Evolutionary conservation across 192 early-diverging fungal genomes (phyloP), one percentile per base, ranked within the genome.

Genomic region (Obelidium mucronatum): DNA sequence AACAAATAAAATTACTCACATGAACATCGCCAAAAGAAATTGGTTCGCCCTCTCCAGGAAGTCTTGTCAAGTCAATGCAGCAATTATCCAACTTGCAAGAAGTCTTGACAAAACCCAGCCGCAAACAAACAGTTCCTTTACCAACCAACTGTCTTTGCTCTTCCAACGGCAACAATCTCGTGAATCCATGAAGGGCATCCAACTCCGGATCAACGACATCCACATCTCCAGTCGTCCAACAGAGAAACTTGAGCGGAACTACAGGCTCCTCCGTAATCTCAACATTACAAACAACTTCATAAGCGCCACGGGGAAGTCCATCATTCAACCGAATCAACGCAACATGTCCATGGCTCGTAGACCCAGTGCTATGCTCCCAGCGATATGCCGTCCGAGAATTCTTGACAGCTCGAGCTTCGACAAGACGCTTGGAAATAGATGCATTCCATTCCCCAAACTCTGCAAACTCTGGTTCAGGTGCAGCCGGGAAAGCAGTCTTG

Each of bases 261-360:
- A 4, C 37, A 35, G 76, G 52, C 40, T 78, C 69, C 24, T 63
- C 77, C 8, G 24, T 34, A 36, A 78, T 54, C 24, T 78, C 69
- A 44, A 78, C 77, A 28, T 78, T 71, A 39, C 77, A 78, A 24
- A 78, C 58, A 63, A 78, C 77, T 34, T 78, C 77, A 51, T 73
- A 78, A 39, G 67, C 36, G 13, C 77, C 77, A 36, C 77, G 67
- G 17, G 77, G 77, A 15, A 78, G 55, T 6, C 68, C 77, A 40
- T 73, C 69, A 26, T 31, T 73, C 39, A 78, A 40, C 11, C 77
- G 67, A 52, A 78, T 73, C 35, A 78, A 53, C 4, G 53, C 77
- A 73, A 78, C 77, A 51, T 78, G 77, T 4, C 77, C 77, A 48
- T 78, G 77, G 3, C 36, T 48, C 34, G 40, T 71, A 3, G 77